Evolutionary conservation across 345 rosid species (phyloP).

Genomic region (Salix purpurea): DNA sequence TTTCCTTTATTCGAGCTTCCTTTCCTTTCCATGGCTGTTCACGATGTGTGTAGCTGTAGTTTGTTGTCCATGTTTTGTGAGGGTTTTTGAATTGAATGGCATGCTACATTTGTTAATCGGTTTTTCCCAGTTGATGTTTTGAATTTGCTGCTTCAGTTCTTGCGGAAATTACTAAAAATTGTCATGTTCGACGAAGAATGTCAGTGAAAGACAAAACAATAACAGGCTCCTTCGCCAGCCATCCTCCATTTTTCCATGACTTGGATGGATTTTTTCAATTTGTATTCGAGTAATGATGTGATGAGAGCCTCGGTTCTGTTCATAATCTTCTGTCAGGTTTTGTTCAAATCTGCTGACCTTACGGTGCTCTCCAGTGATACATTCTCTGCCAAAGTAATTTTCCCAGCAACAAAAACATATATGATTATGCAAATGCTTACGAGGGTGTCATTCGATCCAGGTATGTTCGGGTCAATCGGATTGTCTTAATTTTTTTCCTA

Average conservation of each 20-base stretch:
- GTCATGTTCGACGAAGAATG: not conserved
- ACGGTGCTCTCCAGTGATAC: not conserved
- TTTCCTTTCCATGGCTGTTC: not conserved
- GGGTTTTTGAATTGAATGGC: not conserved
- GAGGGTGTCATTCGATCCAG: not conserved
- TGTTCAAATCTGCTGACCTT: not conserved
- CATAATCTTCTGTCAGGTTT: not conserved
- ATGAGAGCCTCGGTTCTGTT: not conserved
- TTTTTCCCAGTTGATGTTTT: not conserved
- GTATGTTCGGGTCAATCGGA: no score
- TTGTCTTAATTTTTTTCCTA: no score
- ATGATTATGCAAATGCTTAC: not conserved
- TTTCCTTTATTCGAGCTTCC: not conserved
- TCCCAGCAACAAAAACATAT: not conserved
- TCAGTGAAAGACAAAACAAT: not conserved
- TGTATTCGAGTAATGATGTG: not conserved
- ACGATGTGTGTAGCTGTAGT: no score
- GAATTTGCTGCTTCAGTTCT: not conserved
- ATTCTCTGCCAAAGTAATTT: not conserved
- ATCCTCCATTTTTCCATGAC: not conserved
- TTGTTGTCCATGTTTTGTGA: not conserved
- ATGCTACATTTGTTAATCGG: not conserved
- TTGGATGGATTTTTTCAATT: slow-evolving; percentile 2
- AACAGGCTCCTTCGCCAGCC: not conserved
- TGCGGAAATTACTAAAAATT: not conserved